These are phyloP conservation scores for Colletotrichum sp. DNA, from an alignment of 2,329 filamentous ascomycete genomes.

Conservation along the genomic window DNA sequence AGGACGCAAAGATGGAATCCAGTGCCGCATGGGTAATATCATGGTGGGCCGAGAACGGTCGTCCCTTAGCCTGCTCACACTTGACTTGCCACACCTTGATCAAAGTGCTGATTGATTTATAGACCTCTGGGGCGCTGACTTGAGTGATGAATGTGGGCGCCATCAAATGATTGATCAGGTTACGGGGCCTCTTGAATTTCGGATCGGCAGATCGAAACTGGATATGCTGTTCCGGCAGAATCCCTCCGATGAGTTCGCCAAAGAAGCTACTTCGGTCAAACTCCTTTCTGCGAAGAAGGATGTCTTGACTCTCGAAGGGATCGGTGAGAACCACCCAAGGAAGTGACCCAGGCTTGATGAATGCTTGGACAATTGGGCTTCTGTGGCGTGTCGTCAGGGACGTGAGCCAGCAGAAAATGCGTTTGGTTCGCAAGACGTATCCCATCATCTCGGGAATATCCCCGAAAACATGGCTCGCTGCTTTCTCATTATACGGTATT, in stretches of 20 bases:
- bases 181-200: conserved; percentile 34
- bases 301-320: conserved; percentile 36
- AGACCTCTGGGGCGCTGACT: conserved; percentile 33
- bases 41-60: conserved; percentile 22
- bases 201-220: conserved; percentile 31
- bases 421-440: conserved; percentile 33
- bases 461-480: conserved; percentile 40
- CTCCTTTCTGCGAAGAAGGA: conserved; percentile 47
- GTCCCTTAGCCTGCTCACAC: conserved; percentile 28
- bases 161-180: conserved; percentile 42
- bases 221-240: conserved; percentile 37
- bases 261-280: conserved; percentile 46
- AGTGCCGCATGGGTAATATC: conserved; percentile 32
- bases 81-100: conserved; percentile 39
- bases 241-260: conserved; percentile 32
- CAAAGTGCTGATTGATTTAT: conserved; percentile 29
- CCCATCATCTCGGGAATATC: conserved; percentile 45
- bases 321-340: conserved; percentile 48
- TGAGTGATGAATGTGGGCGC: conserved; percentile 34
- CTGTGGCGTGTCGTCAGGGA: conserved; percentile 35
- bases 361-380: conserved; percentile 50
- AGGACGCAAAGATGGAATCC: conserved; percentile 33
- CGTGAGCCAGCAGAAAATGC: conserved; percentile 34
- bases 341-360: conserved; percentile 44
- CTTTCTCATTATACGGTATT: conserved; percentile 43